Evolutionary conservation across 805 yeast species (phyloP).

Genomic region (Saccharomyces eubayanus): DNA sequence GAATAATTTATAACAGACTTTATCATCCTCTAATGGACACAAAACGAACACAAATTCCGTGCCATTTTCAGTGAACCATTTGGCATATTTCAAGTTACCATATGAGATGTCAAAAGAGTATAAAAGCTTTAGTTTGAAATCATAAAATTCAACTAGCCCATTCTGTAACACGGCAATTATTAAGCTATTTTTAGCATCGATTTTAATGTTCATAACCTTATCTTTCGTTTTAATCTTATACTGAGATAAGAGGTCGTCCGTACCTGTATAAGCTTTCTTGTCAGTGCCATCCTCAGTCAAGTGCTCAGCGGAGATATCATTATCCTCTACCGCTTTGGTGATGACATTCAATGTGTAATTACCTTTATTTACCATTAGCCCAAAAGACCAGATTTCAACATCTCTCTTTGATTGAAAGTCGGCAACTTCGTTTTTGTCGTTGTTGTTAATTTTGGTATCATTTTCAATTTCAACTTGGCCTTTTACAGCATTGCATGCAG

Average conservation of each 20-base stretch:
- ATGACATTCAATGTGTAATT: slow-evolving; percentile 14
- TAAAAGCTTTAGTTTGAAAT: slow-evolving; percentile 17
- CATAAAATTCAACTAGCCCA: slow-evolving; percentile 27
- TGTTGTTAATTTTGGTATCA: neutral
- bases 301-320: slow-evolving; percentile 6
- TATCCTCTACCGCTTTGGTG: slow-evolving; percentile 5
- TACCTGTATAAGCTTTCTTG: slow-evolving; percentile 2
- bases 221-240: slow-evolving; percentile 11
- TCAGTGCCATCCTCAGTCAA: slow-evolving; percentile 9
- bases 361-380: slow-evolving; percentile 15
- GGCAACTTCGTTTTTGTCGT: neutral
- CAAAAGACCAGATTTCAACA: slow-evolving; percentile 22
- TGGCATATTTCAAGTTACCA: slow-evolving; percentile 15
- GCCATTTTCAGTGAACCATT: slow-evolving; percentile 16
- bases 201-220: slow-evolving; percentile 14
- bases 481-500: slow-evolving; percentile 25
- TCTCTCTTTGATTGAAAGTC: slow-evolving; percentile 5
- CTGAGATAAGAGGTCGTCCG: slow-evolving; percentile 9
- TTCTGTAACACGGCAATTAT: slow-evolving; percentile 21
- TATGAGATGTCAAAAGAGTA: slow-evolving; percentile 19
- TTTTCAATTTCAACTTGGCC: neutral
- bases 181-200: slow-evolving; percentile 6
- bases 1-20: slow-evolving; percentile 20
- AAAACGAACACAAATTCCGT: slow-evolving; percentile 15
- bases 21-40: slow-evolving; percentile 16